These are phyloP conservation scores for Colletotrichum somersetense DNA, from an alignment of 2,329 filamentous ascomycete species.

Conservation along the genomic window DNA sequence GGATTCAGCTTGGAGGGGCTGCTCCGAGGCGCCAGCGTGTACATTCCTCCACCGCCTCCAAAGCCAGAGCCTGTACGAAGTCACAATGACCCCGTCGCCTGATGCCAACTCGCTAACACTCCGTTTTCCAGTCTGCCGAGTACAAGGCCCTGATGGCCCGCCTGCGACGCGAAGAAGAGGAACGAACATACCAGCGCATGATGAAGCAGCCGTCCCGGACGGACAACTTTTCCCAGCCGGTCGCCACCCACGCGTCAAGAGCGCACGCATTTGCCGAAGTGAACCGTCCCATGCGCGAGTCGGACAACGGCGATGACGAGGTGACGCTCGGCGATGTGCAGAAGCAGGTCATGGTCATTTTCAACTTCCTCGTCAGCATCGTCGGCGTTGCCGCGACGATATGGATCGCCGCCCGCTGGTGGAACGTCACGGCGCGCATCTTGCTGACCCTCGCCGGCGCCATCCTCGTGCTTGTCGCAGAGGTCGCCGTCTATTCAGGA, in stretches of 20 bases:
- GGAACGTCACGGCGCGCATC: constrained; percentile 77
- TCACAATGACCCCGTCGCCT: neutral
- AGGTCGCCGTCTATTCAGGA: constrained; percentile 81
- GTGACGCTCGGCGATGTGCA: constrained; percentile 80
- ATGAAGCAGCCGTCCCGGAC: constrained; percentile 68
- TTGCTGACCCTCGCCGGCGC: constrained; percentile 79
- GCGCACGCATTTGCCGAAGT: constrained; percentile 69
- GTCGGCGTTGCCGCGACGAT: constrained; percentile 81
- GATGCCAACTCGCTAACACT: constrained; percentile 16
- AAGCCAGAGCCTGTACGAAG: constrained; percentile 80
- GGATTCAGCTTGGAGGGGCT: constrained; percentile 74
- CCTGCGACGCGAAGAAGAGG: constrained; percentile 86
- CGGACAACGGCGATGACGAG: constrained; percentile 71
- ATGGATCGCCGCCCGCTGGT: constrained; percentile 83
- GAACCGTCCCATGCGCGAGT: constrained; percentile 60
- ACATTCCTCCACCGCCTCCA: constrained; percentile 82
- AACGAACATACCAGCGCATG: constrained; percentile 85
- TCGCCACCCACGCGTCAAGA: constrained; percentile 62
- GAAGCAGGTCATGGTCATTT: constrained; percentile 84
- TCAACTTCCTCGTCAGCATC: constrained; percentile 91
- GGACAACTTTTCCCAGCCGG: constrained; percentile 72
- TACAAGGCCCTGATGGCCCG: constrained; percentile 91
- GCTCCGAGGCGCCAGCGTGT: constrained; percentile 78
- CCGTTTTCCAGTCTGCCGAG: constrained; percentile 72
- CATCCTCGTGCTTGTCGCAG: constrained; percentile 77